A percentile compares a stretch with the other conserved stretches of the same genome.
These are phyloP conservation scores for Craspedostauros australis DNA, from an alignment of 108 stramenopile genomes.

Conservation along the genomic window DNA sequence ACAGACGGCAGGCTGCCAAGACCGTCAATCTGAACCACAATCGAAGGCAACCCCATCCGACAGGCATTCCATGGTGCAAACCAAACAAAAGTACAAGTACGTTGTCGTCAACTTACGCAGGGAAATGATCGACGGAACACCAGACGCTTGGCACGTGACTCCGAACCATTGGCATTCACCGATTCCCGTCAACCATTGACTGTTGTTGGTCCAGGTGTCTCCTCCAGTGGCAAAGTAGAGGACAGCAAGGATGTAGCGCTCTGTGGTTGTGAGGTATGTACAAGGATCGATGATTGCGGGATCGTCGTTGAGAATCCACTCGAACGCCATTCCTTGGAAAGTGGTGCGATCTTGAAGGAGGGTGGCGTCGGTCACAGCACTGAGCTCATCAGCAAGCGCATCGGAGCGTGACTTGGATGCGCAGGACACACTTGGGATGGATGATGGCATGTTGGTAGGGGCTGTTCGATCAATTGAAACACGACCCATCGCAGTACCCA, in stretches of 20 bases:
- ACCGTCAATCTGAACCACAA: too few species aligned
- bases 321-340: conserved; percentile 41
- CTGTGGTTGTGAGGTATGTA: conserved; percentile 31
- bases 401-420: conserved; percentile 10
- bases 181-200: conserved; percentile 28
- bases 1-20: too few species aligned
- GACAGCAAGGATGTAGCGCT: conserved; percentile 36
- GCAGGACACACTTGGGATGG: conserved; percentile 3
- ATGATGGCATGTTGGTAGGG: too few species aligned
- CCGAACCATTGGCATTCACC: conserved; percentile 42
- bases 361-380: conserved; percentile 14
- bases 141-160: conserved; percentile 28
- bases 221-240: conserved; percentile 46
- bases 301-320: conserved; percentile 32
- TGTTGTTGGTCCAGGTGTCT: conserved; percentile 22
- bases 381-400: conserved; percentile 3
- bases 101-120: conserved; percentile 8
- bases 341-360: conserved; percentile 27
- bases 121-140: neutral
- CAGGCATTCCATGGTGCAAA: neutral
- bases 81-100: neutral
- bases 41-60: too few species aligned
- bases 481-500: conserved; percentile 1
- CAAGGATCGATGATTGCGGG: conserved; percentile 26
- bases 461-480: too few species aligned